Conservation (phyloP, 192 early-diverging fungal species). For the Backusella luteola region DNA sequence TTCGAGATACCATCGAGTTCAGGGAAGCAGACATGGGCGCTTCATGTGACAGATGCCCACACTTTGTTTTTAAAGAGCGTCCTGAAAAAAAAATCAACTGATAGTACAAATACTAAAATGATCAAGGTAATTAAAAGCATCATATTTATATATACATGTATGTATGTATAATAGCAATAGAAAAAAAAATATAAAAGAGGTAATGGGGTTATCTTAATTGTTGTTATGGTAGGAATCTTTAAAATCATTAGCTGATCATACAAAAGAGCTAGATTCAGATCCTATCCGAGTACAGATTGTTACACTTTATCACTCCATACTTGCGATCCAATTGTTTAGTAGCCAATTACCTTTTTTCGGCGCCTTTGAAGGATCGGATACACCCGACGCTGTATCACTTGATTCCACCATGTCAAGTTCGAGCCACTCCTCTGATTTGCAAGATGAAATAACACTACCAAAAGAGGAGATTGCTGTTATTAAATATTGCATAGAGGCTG, state of each 20-base stretch:
- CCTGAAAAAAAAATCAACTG: not conserved
- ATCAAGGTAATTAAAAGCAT: not conserved
- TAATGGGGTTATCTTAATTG: not conserved
- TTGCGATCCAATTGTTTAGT: not conserved
- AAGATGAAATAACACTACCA: not conserved
- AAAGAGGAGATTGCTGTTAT: not conserved
- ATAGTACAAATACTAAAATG: not conserved
- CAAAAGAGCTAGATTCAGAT: not conserved
- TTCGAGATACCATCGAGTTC: not conserved
- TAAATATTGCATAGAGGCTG: not conserved
- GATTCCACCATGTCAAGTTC: not conserved
- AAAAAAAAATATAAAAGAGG: not conserved
- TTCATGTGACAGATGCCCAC: not conserved
- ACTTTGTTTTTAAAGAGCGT: constrained; percentile 13
- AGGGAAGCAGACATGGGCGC: not conserved
- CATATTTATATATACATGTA: not conserved
- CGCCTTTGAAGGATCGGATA: not conserved
- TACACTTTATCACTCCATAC: not conserved
- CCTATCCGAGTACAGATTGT: not conserved
- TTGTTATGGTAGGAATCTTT: constrained; percentile 7
- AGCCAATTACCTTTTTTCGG: not conserved
- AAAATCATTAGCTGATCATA: constrained; percentile 5
- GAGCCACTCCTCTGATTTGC: not conserved
- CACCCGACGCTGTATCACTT: not conserved
- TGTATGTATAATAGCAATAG: not conserved